A percentile compares a stretch with the other conserved stretches of the same genome.
phyloP scores from a whole-genome alignment of 202 grass and related monocot species.

The Schoenoplectus tabernaemontani region DNA sequence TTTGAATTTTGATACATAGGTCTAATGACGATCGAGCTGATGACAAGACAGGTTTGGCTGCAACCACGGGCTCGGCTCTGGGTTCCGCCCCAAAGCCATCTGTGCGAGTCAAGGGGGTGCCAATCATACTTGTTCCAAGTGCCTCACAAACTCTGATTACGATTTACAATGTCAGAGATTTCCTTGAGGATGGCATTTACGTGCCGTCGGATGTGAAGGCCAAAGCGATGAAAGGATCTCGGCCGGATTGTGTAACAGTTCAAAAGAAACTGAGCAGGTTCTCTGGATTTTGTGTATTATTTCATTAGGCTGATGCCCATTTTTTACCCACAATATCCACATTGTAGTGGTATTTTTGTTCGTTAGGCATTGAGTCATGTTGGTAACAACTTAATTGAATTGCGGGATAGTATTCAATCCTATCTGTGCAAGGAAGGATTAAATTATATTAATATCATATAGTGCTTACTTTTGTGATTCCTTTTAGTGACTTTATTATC shows the following conservation, averaged over 20 bases:
- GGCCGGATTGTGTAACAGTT: constrained; percentile 80
- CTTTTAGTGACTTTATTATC: neutral
- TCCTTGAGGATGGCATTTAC: constrained; percentile 80
- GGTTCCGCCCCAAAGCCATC: neutral
- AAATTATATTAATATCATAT: too few relatives aligned
- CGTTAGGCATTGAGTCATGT: neutral
- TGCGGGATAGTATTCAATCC: too few relatives aligned
- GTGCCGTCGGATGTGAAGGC: constrained; percentile 78
- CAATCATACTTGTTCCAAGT: constrained; percentile 98
- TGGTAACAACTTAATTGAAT: too few relatives aligned
- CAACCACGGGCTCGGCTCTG: neutral
- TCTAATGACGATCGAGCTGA: constrained; percentile 8
- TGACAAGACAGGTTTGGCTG: constrained; percentile 14
- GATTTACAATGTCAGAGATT: constrained; percentile 92
- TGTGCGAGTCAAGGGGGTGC: constrained; percentile 47
- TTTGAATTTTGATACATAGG: neutral
- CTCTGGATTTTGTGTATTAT: neutral
- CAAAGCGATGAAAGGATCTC: constrained; percentile 65
- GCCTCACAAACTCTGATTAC: constrained; percentile 89
- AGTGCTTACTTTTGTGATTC: neutral
- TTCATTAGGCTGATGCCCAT: constrained; percentile 2
- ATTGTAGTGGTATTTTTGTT: neutral
- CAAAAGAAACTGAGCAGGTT: constrained; percentile 88
- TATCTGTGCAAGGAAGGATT: too few relatives aligned
- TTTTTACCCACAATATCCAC: too few relatives aligned